Evolutionary conservation across 2,329 filamentous ascomycete species (phyloP).

Genomic region (Alternaria ethzedia): DNA sequence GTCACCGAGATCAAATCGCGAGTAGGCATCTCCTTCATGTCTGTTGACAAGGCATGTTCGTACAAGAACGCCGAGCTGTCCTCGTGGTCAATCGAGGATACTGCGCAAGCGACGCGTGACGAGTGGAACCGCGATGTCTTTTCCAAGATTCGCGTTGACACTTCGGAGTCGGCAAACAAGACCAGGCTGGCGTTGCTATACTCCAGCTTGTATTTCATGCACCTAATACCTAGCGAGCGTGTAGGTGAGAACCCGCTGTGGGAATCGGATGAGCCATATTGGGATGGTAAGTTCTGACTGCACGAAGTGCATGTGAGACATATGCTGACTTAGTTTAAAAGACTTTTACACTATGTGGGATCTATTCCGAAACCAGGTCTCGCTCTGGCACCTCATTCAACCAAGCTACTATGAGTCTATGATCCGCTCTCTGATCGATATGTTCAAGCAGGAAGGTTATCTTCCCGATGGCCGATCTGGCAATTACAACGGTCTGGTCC

Average conservation of each 20-base stretch:
- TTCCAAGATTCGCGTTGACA: conserved; percentile 58
- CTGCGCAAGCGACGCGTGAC: conserved; percentile 49
- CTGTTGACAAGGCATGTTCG: conserved; percentile 54
- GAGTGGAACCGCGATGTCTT: conserved; percentile 62
- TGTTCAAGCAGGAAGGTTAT: conserved; percentile 66
- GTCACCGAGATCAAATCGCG: conserved; percentile 55
- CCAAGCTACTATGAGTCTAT: conserved; percentile 68
- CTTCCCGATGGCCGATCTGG: conserved; percentile 70
- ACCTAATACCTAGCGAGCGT: conserved; percentile 46
- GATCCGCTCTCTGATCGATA: conserved; percentile 73
- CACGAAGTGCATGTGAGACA: neutral
- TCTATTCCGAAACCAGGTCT: conserved; percentile 63
- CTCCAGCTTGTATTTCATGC: conserved; percentile 46
- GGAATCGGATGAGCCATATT: conserved; percentile 69
- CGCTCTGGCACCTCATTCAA: conserved; percentile 65
- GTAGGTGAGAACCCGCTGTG: conserved; percentile 72
- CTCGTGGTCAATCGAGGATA: conserved; percentile 51
- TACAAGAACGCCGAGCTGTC: conserved; percentile 56
- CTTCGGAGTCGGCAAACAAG: conserved; percentile 34
- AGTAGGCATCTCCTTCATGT: conserved; percentile 59
- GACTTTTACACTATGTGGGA: conserved; percentile 64
- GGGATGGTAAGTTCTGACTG: conserved; percentile 49
- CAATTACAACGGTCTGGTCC: conserved; percentile 62
- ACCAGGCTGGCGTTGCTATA: conserved; percentile 43
- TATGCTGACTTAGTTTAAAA: neutral